Evolutionary conservation across 176 grass and related monocot species (phyloP), one percentile per base, ranked within the genome.

Genomic region (Dendrocalamus sinicus): DNA sequence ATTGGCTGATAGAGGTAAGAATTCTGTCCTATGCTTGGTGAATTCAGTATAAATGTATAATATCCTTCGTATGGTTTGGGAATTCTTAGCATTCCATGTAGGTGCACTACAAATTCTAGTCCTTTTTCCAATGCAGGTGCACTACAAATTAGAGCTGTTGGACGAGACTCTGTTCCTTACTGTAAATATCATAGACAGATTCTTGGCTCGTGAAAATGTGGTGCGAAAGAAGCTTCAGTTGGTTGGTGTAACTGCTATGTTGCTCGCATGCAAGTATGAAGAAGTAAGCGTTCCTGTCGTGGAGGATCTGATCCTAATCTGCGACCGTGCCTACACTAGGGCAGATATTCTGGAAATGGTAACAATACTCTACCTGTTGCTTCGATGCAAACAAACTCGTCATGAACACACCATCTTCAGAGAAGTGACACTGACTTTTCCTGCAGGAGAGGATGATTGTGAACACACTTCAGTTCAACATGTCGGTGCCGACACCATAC

Each of bases 261-360:
- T 98, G 60, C 93, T 98, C 20, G 91, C 96, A 0, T 98, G 96
- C 74, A 98, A 98, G 58, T 98, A 98, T 10, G 96, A 98, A 70
- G 96, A 98, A 65, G 96, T 98, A 1, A 89, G 79, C 1, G 88
- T 95, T 16, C 95, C 91, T 0, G 80, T 91, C 2, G 93, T 98
- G 4, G 91, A 98, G 35, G 95, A 98, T 66, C 89, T 98, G 35
- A 93, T 98, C 80, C 51, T 98, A 12, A 95, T 98, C 41, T 94
- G 92, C 2, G 91, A 98, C 9, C 89, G 91, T 0, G 93, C 89
- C 16, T 98, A 98, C 68, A 87, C 95, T 51, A 86, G 95, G 43
- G 37, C 79, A 24, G 96, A 98, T 58, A 85, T 98, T 78, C 88
- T 98, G 15, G 88, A 91, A 44, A 98, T 95, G 96, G 93, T 98